A percentile compares a stretch with the other conserved stretches of the same genome.
Conservation (phyloP, 345 rosid species). For the Eucalyptus cloeziana region DNA sequence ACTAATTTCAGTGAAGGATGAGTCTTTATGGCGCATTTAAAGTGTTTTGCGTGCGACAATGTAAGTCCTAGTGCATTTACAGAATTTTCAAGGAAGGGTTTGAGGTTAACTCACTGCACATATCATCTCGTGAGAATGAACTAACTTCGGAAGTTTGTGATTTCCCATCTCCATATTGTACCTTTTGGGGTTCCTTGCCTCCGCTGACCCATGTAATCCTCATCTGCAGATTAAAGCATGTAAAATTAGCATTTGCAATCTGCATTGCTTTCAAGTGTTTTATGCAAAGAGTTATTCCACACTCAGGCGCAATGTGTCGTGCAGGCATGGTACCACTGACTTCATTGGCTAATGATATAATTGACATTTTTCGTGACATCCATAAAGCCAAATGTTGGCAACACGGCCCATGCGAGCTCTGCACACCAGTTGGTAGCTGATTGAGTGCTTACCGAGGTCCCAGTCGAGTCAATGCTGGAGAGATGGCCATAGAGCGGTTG, state of each 20-base stretch:
- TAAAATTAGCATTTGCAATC: not conserved
- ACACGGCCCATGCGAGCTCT: not conserved
- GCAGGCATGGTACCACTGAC: not conserved
- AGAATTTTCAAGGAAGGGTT: not conserved
- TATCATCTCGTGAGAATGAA: constrained; percentile 40
- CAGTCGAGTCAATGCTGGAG: constrained; percentile 45
- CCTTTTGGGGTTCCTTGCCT: constrained; percentile 31
- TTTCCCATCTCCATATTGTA: constrained; percentile 33
- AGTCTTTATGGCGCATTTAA: not conserved
- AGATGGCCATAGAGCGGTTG: constrained; percentile 43
- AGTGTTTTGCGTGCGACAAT: not conserved
- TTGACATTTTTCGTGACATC: not conserved
- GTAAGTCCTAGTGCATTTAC: not conserved
- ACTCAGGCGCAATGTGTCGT: not conserved
- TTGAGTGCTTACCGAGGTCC: constrained; percentile 23
- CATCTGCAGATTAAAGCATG: constrained; percentile 22
- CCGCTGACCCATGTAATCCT: constrained; percentile 73
- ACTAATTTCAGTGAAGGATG: not conserved
- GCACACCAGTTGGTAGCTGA: not conserved
- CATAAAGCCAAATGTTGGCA: not conserved
- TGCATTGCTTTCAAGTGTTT: not conserved
- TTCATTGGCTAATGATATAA: not conserved
- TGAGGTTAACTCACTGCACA: constrained; percentile 35
- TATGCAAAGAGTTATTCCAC: not conserved
- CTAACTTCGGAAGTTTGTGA: constrained; percentile 21